phyloP scores from a whole-genome alignment of 352 stramenopile species.

The Phytopythium helicoides region DNA sequence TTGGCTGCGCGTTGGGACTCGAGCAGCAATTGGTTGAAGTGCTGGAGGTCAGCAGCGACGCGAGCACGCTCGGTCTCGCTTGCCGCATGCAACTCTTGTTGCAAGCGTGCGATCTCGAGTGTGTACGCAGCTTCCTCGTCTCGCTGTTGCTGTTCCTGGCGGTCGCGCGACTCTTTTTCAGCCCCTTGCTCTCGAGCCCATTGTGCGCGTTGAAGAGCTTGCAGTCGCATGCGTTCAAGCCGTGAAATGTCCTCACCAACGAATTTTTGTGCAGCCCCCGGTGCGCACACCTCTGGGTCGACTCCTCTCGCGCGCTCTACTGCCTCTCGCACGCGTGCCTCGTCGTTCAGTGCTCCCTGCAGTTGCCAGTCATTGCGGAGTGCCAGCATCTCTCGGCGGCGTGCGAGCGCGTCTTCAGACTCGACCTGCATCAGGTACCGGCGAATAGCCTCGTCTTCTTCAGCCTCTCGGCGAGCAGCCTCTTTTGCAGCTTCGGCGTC shows the following conservation, averaged over 20 bases:
- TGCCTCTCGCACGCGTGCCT: constrained; percentile 27
- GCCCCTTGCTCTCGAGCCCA: constrained; percentile 60
- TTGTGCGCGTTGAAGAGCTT: constrained; percentile 67
- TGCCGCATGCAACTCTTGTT: constrained; percentile 51
- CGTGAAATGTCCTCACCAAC: constrained; percentile 55
- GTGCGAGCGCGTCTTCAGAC: constrained; percentile 58
- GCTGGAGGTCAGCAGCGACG: constrained; percentile 45
- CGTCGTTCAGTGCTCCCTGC: constrained; percentile 30
- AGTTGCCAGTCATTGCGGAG: constrained; percentile 64
- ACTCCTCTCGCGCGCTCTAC: constrained; percentile 34
- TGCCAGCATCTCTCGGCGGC: constrained; percentile 58
- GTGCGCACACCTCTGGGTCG: constrained; percentile 49
- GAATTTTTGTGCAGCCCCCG: constrained; percentile 67
- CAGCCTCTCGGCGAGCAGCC: constrained; percentile 35
- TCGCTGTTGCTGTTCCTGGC: constrained; percentile 34
- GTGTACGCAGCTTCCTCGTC: constrained; percentile 43
- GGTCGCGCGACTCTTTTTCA: constrained; percentile 40
- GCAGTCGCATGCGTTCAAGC: constrained; percentile 56
- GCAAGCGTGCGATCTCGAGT: constrained; percentile 52
- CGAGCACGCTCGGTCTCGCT: constrained; percentile 51
- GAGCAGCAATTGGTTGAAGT: constrained; percentile 50
- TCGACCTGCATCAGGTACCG: constrained; percentile 78
- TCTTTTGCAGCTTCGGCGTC: constrained; percentile 45
- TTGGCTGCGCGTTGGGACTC: constrained; percentile 42
- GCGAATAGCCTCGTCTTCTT: constrained; percentile 65